A percentile compares a stretch with the other conserved stretches of the same genome.
These are phyloP conservation scores for Thraustotheca clavata DNA, from an alignment of 352 stramenopile species.

Conservation along the genomic window DNA sequence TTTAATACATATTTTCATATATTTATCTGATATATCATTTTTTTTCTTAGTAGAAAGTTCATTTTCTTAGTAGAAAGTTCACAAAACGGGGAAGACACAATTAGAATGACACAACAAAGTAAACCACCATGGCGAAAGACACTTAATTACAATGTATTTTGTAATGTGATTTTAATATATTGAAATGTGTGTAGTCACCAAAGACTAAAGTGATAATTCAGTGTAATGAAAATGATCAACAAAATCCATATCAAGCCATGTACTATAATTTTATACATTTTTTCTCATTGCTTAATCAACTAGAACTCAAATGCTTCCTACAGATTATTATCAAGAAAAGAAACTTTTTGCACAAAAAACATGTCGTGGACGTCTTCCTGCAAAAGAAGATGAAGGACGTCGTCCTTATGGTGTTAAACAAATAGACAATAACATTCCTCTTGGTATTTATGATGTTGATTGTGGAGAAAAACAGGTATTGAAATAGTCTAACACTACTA, in stretches of 20 bases:
- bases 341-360: constrained; percentile 3
- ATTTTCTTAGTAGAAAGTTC: not conserved
- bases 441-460: constrained; percentile 9
- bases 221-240: not conserved
- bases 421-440: constrained; percentile 19
- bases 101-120: not conserved
- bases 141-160: not conserved
- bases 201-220: not conserved
- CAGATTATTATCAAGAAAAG: constrained; percentile 17
- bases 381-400: not conserved
- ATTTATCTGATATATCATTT: too few relatives aligned
- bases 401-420: constrained; percentile 12
- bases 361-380: not conserved
- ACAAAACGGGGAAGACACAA: not conserved
- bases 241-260: constrained; percentile 8
- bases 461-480: not conserved
- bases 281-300: too few relatives aligned
- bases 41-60: not conserved
- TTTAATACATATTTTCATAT: not conserved
- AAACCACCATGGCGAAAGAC: not conserved
- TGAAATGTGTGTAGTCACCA: not conserved
- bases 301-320: constrained; percentile 10
- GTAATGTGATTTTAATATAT: not conserved
- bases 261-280: not conserved
- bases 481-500: not conserved